Conservation (phyloP, 2,329 filamentous ascomycete genomes). For the Coniochaeta sp. region DNA sequence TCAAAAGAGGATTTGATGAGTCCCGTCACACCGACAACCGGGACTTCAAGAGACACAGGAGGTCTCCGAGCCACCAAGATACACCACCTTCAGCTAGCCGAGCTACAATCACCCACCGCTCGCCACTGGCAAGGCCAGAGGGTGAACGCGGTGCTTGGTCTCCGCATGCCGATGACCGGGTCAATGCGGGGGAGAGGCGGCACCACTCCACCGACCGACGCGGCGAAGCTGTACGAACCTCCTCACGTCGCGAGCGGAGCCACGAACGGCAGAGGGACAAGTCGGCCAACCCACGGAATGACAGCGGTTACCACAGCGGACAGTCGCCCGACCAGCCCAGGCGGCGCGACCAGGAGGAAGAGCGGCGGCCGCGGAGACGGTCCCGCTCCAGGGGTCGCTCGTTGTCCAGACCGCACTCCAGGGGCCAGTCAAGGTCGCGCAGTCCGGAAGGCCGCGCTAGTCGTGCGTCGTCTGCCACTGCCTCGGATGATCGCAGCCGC, state of each 20-base stretch:
- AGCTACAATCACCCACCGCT: neutral
- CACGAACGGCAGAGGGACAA: neutral
- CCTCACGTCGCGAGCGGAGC: neutral
- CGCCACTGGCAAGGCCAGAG: neutral
- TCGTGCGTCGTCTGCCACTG: neutral
- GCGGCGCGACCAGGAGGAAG: neutral
- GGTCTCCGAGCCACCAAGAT: neutral
- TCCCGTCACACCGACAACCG: neutral
- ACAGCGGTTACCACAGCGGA: slow-evolving; percentile 20
- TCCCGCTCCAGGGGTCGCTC: slow-evolving; percentile 3
- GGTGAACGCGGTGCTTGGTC: slow-evolving; percentile 12
- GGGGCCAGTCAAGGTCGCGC: neutral
- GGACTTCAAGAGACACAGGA: neutral
- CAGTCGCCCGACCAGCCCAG: slow-evolving; percentile 12
- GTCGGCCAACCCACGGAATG: slow-evolving; percentile 10
- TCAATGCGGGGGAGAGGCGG: neutral
- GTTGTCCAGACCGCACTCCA: neutral
- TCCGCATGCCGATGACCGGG: slow-evolving; percentile 13
- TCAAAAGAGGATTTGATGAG: neutral
- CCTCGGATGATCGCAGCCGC: neutral
- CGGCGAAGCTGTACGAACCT: neutral
- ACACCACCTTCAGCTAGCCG: neutral
- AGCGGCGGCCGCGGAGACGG: neutral
- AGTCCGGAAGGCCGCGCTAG: neutral
- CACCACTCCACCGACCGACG: neutral